phyloP scores from a whole-genome alignment of 139 green algal genomes.

The Cymbomonas tetramitiformis region DNA sequence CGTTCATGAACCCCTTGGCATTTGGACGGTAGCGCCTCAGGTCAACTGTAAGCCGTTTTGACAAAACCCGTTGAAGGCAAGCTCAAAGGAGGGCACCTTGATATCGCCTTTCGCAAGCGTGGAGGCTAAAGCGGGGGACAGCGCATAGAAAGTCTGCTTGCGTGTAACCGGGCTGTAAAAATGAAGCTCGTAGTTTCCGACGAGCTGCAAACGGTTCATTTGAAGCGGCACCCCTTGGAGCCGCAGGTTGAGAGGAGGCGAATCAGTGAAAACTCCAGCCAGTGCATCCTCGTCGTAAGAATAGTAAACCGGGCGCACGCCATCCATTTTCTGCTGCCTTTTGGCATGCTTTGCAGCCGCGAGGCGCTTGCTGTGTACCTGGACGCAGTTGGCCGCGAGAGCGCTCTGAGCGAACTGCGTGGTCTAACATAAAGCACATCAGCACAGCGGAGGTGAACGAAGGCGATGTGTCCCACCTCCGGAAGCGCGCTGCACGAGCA shows the following conservation, averaged over 20 bases:
- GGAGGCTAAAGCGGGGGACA: conserved; percentile 1
- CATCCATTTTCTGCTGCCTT: no score
- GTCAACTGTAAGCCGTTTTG: no score
- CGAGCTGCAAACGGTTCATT: background rate
- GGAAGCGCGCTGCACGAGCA: background rate
- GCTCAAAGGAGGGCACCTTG: no score
- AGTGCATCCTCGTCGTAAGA: conserved; percentile 16
- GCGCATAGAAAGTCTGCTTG: background rate
- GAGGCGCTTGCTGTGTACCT: no score
- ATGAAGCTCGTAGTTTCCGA: background rate
- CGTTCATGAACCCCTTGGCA: no score
- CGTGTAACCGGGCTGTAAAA: background rate
- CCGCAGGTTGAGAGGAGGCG: background rate
- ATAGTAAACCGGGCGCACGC: conserved; percentile 2
- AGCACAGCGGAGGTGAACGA: no score
- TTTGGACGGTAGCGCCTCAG: no score
- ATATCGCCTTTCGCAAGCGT: background rate
- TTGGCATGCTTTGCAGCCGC: no score
- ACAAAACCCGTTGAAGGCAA: no score
- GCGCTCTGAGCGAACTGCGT: background rate
- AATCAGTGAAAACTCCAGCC: background rate
- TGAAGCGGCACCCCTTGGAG: background rate
- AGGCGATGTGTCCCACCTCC: no score
- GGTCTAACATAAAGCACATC: background rate
- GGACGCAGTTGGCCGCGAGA: no score